These are phyloP conservation scores for Haplosporangium gracile DNA, from an alignment of 192 early-diverging fungal species.

Conservation along the genomic window DNA sequence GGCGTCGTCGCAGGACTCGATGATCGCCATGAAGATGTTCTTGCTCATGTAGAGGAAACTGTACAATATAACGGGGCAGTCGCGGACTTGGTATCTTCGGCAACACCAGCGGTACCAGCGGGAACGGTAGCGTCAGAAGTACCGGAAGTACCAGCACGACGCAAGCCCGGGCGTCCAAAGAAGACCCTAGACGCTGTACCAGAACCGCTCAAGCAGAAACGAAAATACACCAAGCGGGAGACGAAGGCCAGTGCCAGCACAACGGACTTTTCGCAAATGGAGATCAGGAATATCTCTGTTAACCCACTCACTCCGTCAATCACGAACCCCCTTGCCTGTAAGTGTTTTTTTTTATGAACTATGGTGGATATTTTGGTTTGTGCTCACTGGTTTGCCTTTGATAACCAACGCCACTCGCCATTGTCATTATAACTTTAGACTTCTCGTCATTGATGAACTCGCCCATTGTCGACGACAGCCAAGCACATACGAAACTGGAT, in stretches of 20 bases:
- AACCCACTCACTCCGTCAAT: constrained; percentile 27
- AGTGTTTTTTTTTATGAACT: not conserved
- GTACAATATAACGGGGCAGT: not conserved
- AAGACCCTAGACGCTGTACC: not conserved
- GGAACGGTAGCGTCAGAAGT: not conserved
- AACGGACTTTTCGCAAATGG: constrained; percentile 10
- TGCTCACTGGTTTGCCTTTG: not conserved
- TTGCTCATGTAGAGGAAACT: not conserved
- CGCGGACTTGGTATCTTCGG: not conserved
- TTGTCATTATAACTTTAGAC: constrained; percentile 5
- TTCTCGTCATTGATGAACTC: constrained; percentile 38
- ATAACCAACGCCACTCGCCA: not conserved
- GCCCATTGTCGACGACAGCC: constrained; percentile 29
- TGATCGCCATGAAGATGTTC: not conserved
- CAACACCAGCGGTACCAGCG: not conserved
- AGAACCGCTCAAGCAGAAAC: not conserved
- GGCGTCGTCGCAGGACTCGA: not conserved
- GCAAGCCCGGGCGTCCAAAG: not conserved
- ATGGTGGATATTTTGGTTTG: not conserved
- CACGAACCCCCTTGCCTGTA: constrained; percentile 16
- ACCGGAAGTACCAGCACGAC: not conserved
- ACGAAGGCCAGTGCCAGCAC: not conserved
- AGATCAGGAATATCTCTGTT: constrained; percentile 49
- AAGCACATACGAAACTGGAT: constrained; percentile 28
- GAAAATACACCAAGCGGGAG: not conserved